Base-by-base conservation (phyloP, 306 rosid genomes). In the Quillaja saponaria region DNA sequence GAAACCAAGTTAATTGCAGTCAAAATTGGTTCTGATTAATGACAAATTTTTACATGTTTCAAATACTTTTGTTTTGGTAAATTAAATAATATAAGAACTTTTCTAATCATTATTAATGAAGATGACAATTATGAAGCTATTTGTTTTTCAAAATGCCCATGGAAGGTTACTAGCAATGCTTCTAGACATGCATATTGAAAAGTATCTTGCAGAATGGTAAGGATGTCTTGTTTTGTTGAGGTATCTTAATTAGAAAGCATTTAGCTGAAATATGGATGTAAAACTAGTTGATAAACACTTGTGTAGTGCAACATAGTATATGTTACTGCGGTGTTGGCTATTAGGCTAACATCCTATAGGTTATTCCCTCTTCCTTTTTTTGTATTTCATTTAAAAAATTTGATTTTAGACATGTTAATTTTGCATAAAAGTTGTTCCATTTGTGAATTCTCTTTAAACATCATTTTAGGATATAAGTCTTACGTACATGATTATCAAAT, bases 291-390 rank as follows among this genome's bases (percentile, higher is more conserved):
- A 4, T 13, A 38, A 28, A 20, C 46, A 13, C 54, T 55, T 71
- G 25, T 84, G 78, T 95, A 92, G 99, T 92, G 99, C 90, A 92
- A 92, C 67, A 73, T 88, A 59, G 78, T 94, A 9, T 92, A 92
- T 76, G 90, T 85, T 71, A 82, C 90, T 40, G 56, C 81, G 72
- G 95, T 92, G 21, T 25, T 92, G 65, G 95, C 77, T 92, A 57
- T 94, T 82, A 96, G 98, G 88, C 99, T 0, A 75, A 74, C 75
- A 92, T 84, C 76, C 78, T 92, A 58, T 94, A 84, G 99, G 99
- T 92, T 55, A 75, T 44, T 67, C 58, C 62, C 61, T 6, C 68
- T 62, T 59, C 6, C 47, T 28, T 38, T 19, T 10, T n/a, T n/a
- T n/a, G n/a, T n/a, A n/a, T 55, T 34, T 77, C 55, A 35, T 25